These are phyloP conservation scores for Ganoderma lucidum DNA, from an alignment of 1,284 basidiomycete genomes.

Conservation along the genomic window DNA sequence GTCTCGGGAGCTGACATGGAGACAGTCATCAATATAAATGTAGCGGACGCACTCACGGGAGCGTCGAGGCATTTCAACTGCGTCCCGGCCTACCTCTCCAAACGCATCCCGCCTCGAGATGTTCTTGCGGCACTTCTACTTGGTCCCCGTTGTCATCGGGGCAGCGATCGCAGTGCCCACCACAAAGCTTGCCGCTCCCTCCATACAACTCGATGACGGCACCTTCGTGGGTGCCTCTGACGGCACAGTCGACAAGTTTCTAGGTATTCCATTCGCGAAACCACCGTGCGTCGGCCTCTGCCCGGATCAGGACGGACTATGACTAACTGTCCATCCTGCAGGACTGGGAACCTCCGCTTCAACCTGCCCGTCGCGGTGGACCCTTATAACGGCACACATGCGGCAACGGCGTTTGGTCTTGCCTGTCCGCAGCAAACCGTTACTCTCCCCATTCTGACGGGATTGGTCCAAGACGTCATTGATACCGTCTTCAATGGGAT, in stretches of 20 bases:
- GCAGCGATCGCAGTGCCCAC: constrained; percentile 18
- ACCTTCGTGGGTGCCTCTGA: constrained; percentile 33
- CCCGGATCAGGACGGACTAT: background rate
- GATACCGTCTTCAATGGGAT: constrained; percentile 48
- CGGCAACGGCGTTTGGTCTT: constrained; percentile 41
- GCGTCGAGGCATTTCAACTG: background rate
- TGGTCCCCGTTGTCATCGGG: constrained; percentile 19
- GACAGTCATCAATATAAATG: background rate
- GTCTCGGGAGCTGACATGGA: background rate
- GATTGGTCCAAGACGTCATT: constrained; percentile 43
- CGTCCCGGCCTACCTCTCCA: background rate
- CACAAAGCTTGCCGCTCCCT: constrained; percentile 24
- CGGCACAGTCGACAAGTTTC: constrained; percentile 34
- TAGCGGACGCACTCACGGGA: background rate
- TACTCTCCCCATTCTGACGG: constrained; percentile 40
- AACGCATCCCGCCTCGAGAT: constrained; percentile 12
- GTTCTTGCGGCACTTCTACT: constrained; percentile 20
- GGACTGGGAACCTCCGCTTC: constrained; percentile 42
- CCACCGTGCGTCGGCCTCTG: constrained; percentile 34
- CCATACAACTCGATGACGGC: constrained; percentile 35
- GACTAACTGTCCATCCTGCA: background rate
- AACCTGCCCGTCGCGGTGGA: constrained; percentile 43
- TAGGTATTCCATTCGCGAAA: constrained; percentile 40
- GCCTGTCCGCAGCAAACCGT: constrained; percentile 47
- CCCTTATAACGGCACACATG: constrained; percentile 42